These are phyloP conservation scores for Vigna trinervia DNA, from an alignment of 306 rosid genomes.

Conservation along the genomic window DNA sequence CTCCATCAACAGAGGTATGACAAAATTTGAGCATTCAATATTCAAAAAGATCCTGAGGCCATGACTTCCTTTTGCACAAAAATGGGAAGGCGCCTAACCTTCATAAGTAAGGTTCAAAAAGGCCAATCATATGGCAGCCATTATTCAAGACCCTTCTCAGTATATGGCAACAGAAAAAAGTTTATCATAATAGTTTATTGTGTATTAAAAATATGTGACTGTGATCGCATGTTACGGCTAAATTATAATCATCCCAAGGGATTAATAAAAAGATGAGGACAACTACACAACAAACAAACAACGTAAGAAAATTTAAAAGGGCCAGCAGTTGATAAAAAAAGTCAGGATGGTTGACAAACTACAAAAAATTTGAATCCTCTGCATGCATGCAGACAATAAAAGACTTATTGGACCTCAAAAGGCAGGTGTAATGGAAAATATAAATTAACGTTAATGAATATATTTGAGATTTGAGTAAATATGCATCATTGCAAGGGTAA, in stretches of 20 bases:
- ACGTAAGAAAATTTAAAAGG: background rate
- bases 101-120: conserved; percentile 8
- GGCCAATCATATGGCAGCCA: background rate
- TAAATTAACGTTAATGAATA: background rate
- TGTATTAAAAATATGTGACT: background rate
- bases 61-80: background rate
- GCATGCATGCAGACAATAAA: background rate
- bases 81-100: background rate
- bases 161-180: too few species aligned
- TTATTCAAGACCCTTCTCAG: background rate
- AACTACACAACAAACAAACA: background rate
- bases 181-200: background rate
- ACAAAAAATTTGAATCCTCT: background rate
- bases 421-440: background rate
- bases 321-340: background rate
- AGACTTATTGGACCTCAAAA: conserved; percentile 1
- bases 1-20: background rate
- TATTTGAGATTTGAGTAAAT: conserved; percentile 25
- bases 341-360: background rate
- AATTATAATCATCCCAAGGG: background rate
- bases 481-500: conserved; percentile 22
- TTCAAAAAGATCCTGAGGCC: background rate
- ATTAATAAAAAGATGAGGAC: background rate
- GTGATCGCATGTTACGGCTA: background rate
- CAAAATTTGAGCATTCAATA: background rate